phyloP scores from a whole-genome alignment of 148 eudicot species.

The Euryodendron excelsum region DNA sequence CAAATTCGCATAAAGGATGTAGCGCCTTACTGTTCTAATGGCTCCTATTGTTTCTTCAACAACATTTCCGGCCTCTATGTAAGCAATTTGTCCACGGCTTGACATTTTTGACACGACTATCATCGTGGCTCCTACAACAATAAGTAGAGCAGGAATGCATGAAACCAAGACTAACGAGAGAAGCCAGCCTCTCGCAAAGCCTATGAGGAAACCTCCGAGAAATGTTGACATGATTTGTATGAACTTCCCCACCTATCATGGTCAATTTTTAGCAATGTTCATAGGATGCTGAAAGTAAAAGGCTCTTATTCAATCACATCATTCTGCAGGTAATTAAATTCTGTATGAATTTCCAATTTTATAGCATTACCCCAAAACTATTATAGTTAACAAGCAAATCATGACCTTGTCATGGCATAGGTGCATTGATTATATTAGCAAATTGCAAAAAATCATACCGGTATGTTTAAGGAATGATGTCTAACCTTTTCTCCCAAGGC shows the following conservation, averaged over 20 bases:
- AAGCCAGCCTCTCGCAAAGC: constrained; percentile 75
- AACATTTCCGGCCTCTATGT: constrained; percentile 74
- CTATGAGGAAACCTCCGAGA: constrained; percentile 64
- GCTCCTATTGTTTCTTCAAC: constrained; percentile 79
- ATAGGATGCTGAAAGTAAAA: no score
- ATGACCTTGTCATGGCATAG: no score
- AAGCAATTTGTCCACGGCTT: constrained; percentile 61
- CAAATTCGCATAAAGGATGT: background rate
- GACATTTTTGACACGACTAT: constrained; percentile 63
- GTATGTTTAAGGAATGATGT: background rate
- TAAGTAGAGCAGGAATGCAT: constrained; percentile 58
- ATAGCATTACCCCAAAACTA: no score
- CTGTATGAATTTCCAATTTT: no score
- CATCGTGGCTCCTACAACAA: constrained; percentile 51
- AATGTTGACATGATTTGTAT: constrained; percentile 63
- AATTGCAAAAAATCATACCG: no score
- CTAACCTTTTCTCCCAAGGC: constrained; percentile 93
- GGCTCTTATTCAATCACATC: no score
- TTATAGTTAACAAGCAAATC: background rate
- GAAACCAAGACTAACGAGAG: constrained; percentile 59
- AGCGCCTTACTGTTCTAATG: constrained; percentile 63
- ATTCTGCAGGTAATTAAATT: no score
- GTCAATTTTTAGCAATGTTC: no score
- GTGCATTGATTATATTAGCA: no score
- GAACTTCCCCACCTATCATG: constrained; percentile 70